Base-by-base conservation (phyloP, 2,329 filamentous ascomycete genomes). In the Fulvia fulva region DNA sequence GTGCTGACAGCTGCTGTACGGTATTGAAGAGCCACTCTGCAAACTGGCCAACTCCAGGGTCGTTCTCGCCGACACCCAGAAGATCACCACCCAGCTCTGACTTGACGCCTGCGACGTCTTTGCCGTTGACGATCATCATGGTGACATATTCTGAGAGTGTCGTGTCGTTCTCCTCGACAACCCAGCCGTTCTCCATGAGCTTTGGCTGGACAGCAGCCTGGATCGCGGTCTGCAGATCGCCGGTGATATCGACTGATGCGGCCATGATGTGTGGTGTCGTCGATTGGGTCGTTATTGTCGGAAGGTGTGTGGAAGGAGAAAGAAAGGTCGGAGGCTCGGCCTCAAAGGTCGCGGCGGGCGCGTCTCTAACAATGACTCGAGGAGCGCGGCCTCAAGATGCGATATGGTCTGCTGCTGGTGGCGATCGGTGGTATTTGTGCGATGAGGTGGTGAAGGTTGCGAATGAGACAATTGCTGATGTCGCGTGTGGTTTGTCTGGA, bases 91-190 rank as follows among this genome's bases (percentile, higher is more conserved):
- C 89, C 14, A 99, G 85, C 73, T 99, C 94, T 45, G 84, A 80
- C 9, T 91, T 89, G 65, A 99, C 93, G 72, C 97, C 88, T 52
- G 92, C 86, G 73, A 96, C 88, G 3, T 89, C 91, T 76, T 96
- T 97, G 68, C 92, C 91, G 76, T 97, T 97, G 62, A 90, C 90
- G 30, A 99, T 84, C 93, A 97, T 97, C 63, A 97, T 85, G 59
- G 97, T 88, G 66, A 99, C 94, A 77, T 97, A 99, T 77, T 99
- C 94, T 59, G 91, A 88, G 59, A 99, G 84, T 37, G 91, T 90
- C 23, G 87, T 87, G 74, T 93, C 91, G 70, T 86, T 84, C 67
- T 90, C 88, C 61, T 87, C 89, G 66, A 88, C 88, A 28, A 88
- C 87, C 93, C 94, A 97, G 69, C 92, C 93, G 65, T 92, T 87